Percentiles rank a stretch among this genome's conserved stretches.
phyloP scores from a whole-genome alignment of 2,329 filamentous ascomycete species.

The Penicillium sp. region DNA sequence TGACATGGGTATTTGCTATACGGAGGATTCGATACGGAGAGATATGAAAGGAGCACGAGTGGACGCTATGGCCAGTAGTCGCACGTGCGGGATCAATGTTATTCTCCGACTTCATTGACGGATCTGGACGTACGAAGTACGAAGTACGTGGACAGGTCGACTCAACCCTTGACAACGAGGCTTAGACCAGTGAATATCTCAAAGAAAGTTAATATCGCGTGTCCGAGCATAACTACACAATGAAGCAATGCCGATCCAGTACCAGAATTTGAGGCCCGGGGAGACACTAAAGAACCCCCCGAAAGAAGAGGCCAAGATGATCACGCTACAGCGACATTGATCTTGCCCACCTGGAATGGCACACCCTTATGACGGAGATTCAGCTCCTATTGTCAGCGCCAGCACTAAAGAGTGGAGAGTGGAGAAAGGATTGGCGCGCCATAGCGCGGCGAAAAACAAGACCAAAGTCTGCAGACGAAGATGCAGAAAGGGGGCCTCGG shows the following conservation, averaged over 20 bases:
- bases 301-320: slow-evolving; percentile 5
- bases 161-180: background rate
- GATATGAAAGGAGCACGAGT: background rate
- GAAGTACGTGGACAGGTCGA: background rate
- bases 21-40: background rate
- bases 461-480: background rate
- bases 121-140: background rate
- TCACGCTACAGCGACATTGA: slow-evolving; percentile 5
- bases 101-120: background rate
- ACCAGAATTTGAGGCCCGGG: background rate
- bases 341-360: slow-evolving; percentile 2
- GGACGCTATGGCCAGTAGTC: background rate
- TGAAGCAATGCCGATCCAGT: background rate
- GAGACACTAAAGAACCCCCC: background rate
- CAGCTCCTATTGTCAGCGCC: background rate
- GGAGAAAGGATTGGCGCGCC: slow-evolving; percentile 9
- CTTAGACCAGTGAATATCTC: background rate
- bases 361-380: too few species aligned
- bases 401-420: background rate
- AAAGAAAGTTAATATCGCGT: background rate
- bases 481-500: background rate
- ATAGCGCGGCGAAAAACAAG: slow-evolving; percentile 1
- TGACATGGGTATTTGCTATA: background rate
- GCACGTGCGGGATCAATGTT: background rate
- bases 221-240: background rate